Conservation (phyloP, 2,329 filamentous ascomycete species). For the Clarireedia paspali region DNA sequence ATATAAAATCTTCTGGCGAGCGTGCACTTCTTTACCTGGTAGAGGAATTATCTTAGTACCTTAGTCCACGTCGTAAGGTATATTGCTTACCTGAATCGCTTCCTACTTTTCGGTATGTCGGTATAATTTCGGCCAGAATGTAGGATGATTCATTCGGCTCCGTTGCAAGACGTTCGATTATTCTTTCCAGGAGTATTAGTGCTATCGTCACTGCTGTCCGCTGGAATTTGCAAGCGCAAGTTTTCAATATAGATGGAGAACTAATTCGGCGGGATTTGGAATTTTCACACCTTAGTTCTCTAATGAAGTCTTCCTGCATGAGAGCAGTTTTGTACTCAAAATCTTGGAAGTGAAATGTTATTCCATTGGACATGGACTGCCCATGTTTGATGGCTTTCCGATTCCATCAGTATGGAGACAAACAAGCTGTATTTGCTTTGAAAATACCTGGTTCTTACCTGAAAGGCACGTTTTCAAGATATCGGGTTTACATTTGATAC, state of each 20-base stretch:
- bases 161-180: not conserved
- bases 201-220: not conserved
- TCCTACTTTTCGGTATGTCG: not conserved
- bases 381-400: not conserved
- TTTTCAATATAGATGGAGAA: not conserved
- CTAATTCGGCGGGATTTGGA: not conserved
- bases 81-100: not conserved
- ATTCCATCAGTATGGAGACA: no score
- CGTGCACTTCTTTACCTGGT: not conserved
- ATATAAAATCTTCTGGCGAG: not conserved
- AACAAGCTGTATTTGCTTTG: no score
- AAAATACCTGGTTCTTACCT: not conserved
- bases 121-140: not conserved
- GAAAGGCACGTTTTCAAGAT: not conserved
- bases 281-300: not conserved
- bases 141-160: not conserved
- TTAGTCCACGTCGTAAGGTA: not conserved
- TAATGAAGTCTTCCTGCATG: not conserved
- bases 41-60: not conserved
- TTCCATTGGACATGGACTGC: not conserved
- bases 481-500: not conserved
- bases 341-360: not conserved
- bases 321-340: not conserved
- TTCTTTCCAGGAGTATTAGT: not conserved
- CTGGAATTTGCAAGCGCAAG: not conserved